Base-by-base conservation (phyloP, 306 rosid genomes). In the Quercus engelmannii region DNA sequence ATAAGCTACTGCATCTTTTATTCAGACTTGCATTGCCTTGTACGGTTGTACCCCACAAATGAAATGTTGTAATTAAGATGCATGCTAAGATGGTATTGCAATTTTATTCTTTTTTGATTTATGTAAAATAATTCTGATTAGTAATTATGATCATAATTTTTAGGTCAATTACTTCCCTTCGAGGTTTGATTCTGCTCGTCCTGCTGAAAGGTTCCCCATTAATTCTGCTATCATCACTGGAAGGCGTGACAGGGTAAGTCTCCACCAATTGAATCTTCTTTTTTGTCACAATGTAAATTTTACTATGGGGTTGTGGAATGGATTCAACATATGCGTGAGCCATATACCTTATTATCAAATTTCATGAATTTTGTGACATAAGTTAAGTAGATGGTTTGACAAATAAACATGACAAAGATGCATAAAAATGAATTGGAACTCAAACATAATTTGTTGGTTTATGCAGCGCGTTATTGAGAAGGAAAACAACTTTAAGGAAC, bases 161-260 rank as follows among this genome's bases (percentile, higher is more conserved):
- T 43, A 94, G 98, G 91, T 94, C 57, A 87, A 94, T 74, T 94
- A 94, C 90, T 94, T 87, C 88, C 98, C 98, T 51, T 94, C 98
- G 26, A 94, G 93, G 85, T 85, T 80, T 74, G 97, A 94, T 79
- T 74, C 97, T 69, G 93, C 76, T 75, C 91, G 97, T 69, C 90
- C 91, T 69, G 97, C 98, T 41, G 95, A 94, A 86, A 83, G 5
- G 74, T 80, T 62, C 87, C 98, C 97, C 28, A 83, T 82, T 81
- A 92, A 97, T 72, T 33, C 90, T 61, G 73, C 75, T 70, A 62
- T 79, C 64, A 7, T 4, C 73, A 31, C 33, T n/a, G 97, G 95
- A 79, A 86, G 49, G 73, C 94, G 97, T 79, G 98, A 94, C 31
- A 90, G 13, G 98, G 98, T 92, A 33, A 74, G 94, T 79, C 82